Base-by-base conservation (phyloP, 1,139 yeast species). In the Protomyces inouyei region DNA sequence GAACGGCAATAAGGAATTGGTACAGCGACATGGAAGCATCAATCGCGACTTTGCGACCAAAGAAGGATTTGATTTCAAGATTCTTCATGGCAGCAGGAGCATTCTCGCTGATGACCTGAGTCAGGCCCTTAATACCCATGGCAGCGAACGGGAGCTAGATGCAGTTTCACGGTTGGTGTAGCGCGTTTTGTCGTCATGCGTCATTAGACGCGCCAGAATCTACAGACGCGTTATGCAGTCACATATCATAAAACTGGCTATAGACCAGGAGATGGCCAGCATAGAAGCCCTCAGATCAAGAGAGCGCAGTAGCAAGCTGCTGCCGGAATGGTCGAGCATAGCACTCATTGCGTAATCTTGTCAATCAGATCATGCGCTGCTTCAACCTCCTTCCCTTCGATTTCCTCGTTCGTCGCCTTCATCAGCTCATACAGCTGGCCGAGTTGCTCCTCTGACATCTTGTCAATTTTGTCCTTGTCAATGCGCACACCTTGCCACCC, bases 1-100 rank as follows among this genome's bases (percentile, higher is more conserved):
- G 83, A 14, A 93, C 98, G 0, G 98, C 97, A 23, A 65, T 61
- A 0, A 65, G 60, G 51, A 65, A 65, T 52, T 66, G 69, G 45
- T 64, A 67, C 18, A 66, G 55, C 32, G 66, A 63, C 65, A 61
- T 67, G 38, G 67, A 80, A 14, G 83, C 83, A 72, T 80, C 83
- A 67, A 93, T 92, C 67, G 98, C 98, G 23, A 93, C 96, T 77
- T 93, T 95, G 57, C 98, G 80, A 0, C 98, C 98, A 72, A 88
- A 88, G 61, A 91, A 83, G 52, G 88, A 81, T 76, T 92, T 92
- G 78, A 93, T 85, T 70, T 91, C 97, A 66, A 84, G 83, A 67
- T 85, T 85, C 69, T 84, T 83, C 69, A 88, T 84, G 1, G 98
- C 92, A 14, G 77, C 76, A 0, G 98, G 97, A 1, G 97, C 95